Evolutionary conservation across 1,284 basidiomycete species (phyloP), one percentile per base, ranked within the genome.

Genomic region (Earliella scabrosa): DNA sequence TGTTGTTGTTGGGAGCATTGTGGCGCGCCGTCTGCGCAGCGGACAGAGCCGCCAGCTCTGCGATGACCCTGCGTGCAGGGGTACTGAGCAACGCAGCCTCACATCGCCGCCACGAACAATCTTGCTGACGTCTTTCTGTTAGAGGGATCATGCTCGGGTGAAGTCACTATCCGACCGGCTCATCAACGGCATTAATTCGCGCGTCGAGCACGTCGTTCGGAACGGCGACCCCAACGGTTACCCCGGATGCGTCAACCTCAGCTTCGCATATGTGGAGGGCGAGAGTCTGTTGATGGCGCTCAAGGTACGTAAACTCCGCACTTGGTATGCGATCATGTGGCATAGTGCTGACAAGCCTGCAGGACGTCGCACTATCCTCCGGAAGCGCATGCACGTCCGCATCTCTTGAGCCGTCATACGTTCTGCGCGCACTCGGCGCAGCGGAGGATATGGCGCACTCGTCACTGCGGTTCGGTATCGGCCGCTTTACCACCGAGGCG

Each of bases 361-460:
- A 95, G 90, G 95, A 99, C 69, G 91, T 99, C 58, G 97, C 97
- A 4, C 82, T 99, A 32, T 98, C 97, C 13, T 98, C 97, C 1
- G 97, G 97, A 46, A 97, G 95, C 66, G 97, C 97, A 10, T 99
- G 97, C 70, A 99, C 97, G 14, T 98, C 96, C 0, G 97, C 97
- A 2, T 98, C 97, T 14, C 82, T 99, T 50, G 97, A 99, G 75
- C 97, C 97, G 6, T 98, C 95, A 32, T 99, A 99, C 71, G 97
- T 99, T 11, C 86, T 99, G 26, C 90, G 97, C 57, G 97, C 97
- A 2, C 84, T 99, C 38, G 97, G 95, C 63, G 92, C 96, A 40
- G 93, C 95, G 27, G 97, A 99, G 73, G 97, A 98, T 69, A 98
- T 98, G 92, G 97, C 97, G 0, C 97, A 99, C 73, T 98, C 96